phyloP scores from a whole-genome alignment of 2,329 filamentous ascomycete genomes.

The Neonectria punicea region DNA sequence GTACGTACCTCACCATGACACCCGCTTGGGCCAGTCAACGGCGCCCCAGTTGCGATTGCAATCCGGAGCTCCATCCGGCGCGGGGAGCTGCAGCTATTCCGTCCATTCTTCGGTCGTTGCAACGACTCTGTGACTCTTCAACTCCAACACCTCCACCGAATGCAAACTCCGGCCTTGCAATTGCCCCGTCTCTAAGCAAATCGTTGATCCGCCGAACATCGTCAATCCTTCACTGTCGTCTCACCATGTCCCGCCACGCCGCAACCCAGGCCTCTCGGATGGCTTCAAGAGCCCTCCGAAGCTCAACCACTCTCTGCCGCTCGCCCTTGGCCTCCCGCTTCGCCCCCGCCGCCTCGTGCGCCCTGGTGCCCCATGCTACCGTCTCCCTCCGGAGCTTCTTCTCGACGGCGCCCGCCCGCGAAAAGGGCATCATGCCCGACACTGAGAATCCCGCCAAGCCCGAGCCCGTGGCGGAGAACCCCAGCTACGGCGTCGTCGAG shows the following conservation, averaged over 20 bases:
- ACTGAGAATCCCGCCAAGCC: conserved; percentile 63
- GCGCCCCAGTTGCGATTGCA: conserved; percentile 12
- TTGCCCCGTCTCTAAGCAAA: neutral
- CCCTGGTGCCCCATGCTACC: conserved; percentile 15
- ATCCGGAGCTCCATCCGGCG: conserved; percentile 16
- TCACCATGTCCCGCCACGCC: conserved; percentile 46
- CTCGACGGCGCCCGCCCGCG: conserved; percentile 42
- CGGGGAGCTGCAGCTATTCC: conserved; percentile 22
- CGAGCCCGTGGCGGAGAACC: conserved; percentile 48
- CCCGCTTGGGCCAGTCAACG: conserved; percentile 10
- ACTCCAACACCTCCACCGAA: neutral
- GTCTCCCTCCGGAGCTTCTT: conserved; percentile 42
- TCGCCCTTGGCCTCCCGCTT: conserved; percentile 37
- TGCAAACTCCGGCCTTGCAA: neutral
- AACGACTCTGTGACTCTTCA: conserved; percentile 1
- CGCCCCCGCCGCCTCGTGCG: conserved; percentile 19
- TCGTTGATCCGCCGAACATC: neutral
- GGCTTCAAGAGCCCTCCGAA: conserved; percentile 48
- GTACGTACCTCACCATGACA: conserved; percentile 34
- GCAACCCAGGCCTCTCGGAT: conserved; percentile 52
- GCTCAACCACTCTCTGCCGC: conserved; percentile 34
- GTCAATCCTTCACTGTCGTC: conserved; percentile 1
- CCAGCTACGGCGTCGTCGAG: conserved; percentile 63
- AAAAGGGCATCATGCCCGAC: conserved; percentile 68
- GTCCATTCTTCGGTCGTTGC: neutral